A percentile compares a stretch with the other conserved stretches of the same genome.
These are phyloP conservation scores for Pezicula radicicola DNA, from an alignment of 2,329 filamentous ascomycete genomes.

Conservation along the genomic window DNA sequence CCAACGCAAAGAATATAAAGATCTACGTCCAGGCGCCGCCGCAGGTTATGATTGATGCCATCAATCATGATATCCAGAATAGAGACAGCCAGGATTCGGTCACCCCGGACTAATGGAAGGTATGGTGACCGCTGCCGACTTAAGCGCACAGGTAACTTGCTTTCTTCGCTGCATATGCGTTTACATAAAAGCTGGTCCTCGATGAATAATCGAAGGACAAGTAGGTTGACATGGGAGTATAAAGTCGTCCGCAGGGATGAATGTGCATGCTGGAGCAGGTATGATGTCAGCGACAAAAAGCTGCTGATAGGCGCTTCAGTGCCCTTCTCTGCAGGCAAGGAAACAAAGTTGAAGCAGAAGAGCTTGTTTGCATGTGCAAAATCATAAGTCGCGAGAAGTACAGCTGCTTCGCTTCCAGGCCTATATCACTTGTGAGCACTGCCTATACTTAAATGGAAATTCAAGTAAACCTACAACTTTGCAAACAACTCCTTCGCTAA, in stretches of 20 bases:
- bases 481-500: slow-evolving; percentile 80
- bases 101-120: slow-evolving; percentile 69
- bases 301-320: slow-evolving; percentile 73
- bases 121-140: slow-evolving; percentile 88
- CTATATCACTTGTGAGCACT: slow-evolving; percentile 41
- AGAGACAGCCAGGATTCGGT: slow-evolving; percentile 70
- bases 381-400: slow-evolving; percentile 85
- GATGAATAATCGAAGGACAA: slow-evolving; percentile 80
- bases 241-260: slow-evolving; percentile 73
- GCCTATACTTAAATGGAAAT: not conserved
- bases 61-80: slow-evolving; percentile 88
- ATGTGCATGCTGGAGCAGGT: slow-evolving; percentile 90
- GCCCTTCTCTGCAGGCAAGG: slow-evolving; percentile 57
- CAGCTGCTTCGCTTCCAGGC: slow-evolving; percentile 73
- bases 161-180: slow-evolving; percentile 76
- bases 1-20: slow-evolving; percentile 81
- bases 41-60: slow-evolving; percentile 89
- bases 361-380: slow-evolving; percentile 94
- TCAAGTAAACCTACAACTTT: slow-evolving; percentile 58
- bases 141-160: slow-evolving; percentile 70
- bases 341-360: slow-evolving; percentile 83
- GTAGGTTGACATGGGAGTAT: slow-evolving; percentile 82
- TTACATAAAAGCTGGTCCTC: slow-evolving; percentile 84
- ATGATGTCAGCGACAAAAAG: slow-evolving; percentile 86
- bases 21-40: slow-evolving; percentile 77